phyloP scores from a whole-genome alignment of 2,329 filamentous ascomycete species.

The Myriosclerotinia scirpicola region DNA sequence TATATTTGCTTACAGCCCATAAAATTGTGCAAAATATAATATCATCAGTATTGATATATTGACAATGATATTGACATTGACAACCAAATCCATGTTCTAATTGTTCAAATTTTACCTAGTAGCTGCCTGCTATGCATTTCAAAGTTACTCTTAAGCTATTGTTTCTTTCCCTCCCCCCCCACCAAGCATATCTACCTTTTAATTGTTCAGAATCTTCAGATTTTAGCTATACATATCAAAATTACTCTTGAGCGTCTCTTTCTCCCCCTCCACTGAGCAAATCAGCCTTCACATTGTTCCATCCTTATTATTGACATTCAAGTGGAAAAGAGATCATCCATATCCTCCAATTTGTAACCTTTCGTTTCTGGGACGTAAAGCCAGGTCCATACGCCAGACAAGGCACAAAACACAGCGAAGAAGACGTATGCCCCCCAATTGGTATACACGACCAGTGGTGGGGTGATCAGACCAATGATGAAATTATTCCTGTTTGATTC shows the following conservation, averaged over 20 bases:
- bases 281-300: background rate
- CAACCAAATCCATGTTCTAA: background rate
- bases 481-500: conserved; percentile 18
- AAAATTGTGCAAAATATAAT: too few relatives aligned
- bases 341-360: conserved; percentile 57
- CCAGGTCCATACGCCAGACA: conserved; percentile 50
- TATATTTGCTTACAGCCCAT: background rate
- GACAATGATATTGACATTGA: background rate
- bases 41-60: background rate
- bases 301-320: background rate
- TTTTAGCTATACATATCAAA: background rate
- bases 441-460: conserved; percentile 58
- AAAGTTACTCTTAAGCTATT: background rate
- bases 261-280: background rate
- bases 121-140: background rate
- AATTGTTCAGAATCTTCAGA: background rate
- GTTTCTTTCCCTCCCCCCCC: too few relatives aligned
- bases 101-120: background rate
- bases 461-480: conserved; percentile 55
- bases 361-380: conserved; percentile 48
- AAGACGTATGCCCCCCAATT: conserved; percentile 57
- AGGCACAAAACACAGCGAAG: conserved; percentile 51
- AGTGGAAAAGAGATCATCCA: conserved; percentile 43
- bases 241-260: background rate
- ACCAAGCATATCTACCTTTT: background rate